Evolutionary conservation across 2,329 filamentous ascomycete genomes (phyloP).

Genomic region (Beauveria varroae): DNA sequence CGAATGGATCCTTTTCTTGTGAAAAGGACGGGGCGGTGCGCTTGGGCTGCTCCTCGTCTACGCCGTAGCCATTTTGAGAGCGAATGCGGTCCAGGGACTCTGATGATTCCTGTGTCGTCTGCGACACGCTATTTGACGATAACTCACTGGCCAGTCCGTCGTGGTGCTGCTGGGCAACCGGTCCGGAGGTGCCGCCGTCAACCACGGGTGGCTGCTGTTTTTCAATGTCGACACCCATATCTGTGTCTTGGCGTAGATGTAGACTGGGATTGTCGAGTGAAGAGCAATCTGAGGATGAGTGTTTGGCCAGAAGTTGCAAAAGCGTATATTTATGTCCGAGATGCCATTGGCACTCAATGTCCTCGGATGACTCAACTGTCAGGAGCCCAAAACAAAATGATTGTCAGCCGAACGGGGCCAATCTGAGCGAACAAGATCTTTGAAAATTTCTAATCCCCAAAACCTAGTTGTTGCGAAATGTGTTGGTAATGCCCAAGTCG

Average conservation of each 20-base stretch:
- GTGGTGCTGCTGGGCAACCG: background rate
- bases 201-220: slow-evolving; percentile 4
- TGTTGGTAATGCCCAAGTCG: no score
- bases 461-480: no score
- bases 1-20: slow-evolving; percentile 42
- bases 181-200: background rate
- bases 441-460: background rate
- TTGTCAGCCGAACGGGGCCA: background rate
- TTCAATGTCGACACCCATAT: slow-evolving; percentile 2
- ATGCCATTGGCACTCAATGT: background rate
- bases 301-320: background rate
- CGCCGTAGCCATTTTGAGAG: slow-evolving; percentile 39
- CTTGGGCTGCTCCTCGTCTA: slow-evolving; percentile 23
- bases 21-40: background rate
- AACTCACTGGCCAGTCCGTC: background rate
- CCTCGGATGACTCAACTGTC: background rate
- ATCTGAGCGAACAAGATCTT: background rate
- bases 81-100: slow-evolving; percentile 23
- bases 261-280: background rate
- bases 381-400: background rate
- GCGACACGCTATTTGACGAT: background rate
- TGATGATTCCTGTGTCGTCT: slow-evolving; percentile 4
- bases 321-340: background rate
- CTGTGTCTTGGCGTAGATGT: background rate
- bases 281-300: background rate